These are phyloP conservation scores for Fomitiporia mediterranea DNA, from an alignment of 1,284 basidiomycete genomes.

Conservation along the genomic window DNA sequence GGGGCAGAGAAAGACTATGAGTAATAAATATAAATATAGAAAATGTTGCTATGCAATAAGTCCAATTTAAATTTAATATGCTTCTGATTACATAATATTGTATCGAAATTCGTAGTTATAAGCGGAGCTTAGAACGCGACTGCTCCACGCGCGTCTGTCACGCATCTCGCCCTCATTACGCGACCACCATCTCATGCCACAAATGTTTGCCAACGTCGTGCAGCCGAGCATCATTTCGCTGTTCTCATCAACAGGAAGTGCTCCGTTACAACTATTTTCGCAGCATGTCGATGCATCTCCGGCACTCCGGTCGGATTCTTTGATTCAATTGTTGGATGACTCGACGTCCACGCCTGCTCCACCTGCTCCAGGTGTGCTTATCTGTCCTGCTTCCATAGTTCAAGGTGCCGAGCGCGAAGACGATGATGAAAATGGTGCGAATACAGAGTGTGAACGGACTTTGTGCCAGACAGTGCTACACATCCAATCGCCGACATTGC, in stretches of 20 bases:
- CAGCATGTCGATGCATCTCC: slow-evolving; percentile 41
- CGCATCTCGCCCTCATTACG: background rate
- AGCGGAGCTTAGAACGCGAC: background rate
- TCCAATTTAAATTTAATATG: no score
- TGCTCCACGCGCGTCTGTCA: background rate
- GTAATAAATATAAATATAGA: no score
- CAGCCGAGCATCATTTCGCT: slow-evolving; percentile 69
- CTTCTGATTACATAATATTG: background rate
- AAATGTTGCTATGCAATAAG: no score
- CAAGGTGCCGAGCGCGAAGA: background rate
- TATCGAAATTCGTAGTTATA: background rate
- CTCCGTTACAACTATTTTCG: slow-evolving; percentile 59
- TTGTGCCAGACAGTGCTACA: slow-evolving; percentile 75
- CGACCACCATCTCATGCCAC: background rate
- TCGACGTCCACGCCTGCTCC: slow-evolving; percentile 48
- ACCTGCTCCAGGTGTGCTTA: slow-evolving; percentile 39
- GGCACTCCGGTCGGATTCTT: slow-evolving; percentile 53
- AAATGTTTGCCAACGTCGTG: slow-evolving; percentile 52
- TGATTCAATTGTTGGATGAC: slow-evolving; percentile 64
- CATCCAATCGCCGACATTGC: slow-evolving; percentile 72
- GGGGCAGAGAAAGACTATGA: no score
- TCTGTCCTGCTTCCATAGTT: slow-evolving; percentile 34
- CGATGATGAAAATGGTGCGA: background rate
- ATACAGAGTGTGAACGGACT: slow-evolving; percentile 35
- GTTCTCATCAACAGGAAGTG: slow-evolving; percentile 72